phyloP scores from a whole-genome alignment of 2,329 filamentous ascomycete species.

The Aspergillus oerlinghausenensis region DNA sequence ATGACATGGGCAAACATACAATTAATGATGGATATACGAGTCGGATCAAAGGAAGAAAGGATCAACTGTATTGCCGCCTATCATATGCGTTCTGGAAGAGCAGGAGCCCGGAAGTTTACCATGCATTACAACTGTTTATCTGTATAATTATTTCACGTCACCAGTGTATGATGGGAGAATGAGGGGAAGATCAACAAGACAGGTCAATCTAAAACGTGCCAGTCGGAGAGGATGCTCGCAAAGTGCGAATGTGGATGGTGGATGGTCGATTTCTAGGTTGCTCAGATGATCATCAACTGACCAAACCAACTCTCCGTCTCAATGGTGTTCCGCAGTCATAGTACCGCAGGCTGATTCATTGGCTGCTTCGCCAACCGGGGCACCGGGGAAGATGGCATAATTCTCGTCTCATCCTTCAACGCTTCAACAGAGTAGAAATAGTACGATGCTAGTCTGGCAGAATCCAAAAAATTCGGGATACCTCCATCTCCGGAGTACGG shows the following conservation, averaged over 20 bases:
- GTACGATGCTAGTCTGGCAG: background rate
- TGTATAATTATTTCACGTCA: background rate
- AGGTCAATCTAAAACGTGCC: background rate
- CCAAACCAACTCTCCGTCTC: background rate
- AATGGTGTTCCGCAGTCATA: background rate
- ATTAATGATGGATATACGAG: background rate
- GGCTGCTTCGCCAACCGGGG: background rate
- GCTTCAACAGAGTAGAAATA: background rate
- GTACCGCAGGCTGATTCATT: background rate
- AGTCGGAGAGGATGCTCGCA: background rate
- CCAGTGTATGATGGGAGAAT: background rate
- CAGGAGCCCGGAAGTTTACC: background rate
- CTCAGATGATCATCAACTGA: background rate
- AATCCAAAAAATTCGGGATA: background rate
- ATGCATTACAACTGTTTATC: background rate
- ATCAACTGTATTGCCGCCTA: background rate
- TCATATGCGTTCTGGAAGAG: background rate
- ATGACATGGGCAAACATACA: background rate
- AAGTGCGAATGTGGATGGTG: background rate
- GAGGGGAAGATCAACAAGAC: background rate
- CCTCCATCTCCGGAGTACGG: background rate
- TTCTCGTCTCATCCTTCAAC: background rate
- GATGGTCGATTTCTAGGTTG: background rate
- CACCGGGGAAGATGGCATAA: background rate
- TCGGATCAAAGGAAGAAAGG: background rate